phyloP scores from a whole-genome alignment of 2,329 filamentous ascomycete species.

The Phaeomoniella chlamydospora region DNA sequence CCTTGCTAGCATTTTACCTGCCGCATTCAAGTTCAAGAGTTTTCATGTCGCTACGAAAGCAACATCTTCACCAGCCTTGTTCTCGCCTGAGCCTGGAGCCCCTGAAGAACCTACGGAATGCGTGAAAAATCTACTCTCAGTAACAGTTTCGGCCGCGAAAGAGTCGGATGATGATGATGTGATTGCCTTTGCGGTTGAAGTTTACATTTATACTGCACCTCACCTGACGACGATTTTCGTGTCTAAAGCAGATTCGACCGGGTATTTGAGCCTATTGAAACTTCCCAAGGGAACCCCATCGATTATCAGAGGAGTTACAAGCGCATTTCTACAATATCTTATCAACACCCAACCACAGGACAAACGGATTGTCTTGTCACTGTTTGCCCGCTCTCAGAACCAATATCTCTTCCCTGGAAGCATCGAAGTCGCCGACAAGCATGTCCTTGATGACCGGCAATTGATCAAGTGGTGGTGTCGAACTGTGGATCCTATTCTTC shows the following conservation, averaged over 20 bases:
- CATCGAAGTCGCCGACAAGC: slow-evolving; percentile 69
- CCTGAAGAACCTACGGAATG: not conserved
- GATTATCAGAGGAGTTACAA: slow-evolving; percentile 53
- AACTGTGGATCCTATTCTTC: slow-evolving; percentile 63
- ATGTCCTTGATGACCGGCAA: slow-evolving; percentile 79
- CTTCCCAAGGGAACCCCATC: slow-evolving; percentile 51
- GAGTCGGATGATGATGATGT: slow-evolving; percentile 31
- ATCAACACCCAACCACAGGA: slow-evolving; percentile 46
- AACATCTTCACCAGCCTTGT: not conserved
- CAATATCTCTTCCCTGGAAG: slow-evolving; percentile 95
- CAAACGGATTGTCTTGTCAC: slow-evolving; percentile 59
- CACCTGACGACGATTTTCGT: slow-evolving; percentile 77
- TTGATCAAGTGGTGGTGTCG: slow-evolving; percentile 94
- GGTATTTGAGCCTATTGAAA: slow-evolving; percentile 57
- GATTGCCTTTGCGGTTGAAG: slow-evolving; percentile 70
- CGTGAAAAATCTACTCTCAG: not conserved
- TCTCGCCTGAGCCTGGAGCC: not conserved
- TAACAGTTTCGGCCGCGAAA: not conserved
- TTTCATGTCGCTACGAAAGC: not conserved
- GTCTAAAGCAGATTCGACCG: slow-evolving; percentile 82
- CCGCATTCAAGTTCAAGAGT: not conserved
- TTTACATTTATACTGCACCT: slow-evolving; percentile 73
- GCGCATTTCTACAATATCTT: slow-evolving; percentile 63
- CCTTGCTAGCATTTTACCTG: not conserved
- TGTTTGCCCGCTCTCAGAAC: slow-evolving; percentile 82